Base-by-base conservation (phyloP, 1,284 basidiomycete genomes). In the Pascua sp. region DNA sequence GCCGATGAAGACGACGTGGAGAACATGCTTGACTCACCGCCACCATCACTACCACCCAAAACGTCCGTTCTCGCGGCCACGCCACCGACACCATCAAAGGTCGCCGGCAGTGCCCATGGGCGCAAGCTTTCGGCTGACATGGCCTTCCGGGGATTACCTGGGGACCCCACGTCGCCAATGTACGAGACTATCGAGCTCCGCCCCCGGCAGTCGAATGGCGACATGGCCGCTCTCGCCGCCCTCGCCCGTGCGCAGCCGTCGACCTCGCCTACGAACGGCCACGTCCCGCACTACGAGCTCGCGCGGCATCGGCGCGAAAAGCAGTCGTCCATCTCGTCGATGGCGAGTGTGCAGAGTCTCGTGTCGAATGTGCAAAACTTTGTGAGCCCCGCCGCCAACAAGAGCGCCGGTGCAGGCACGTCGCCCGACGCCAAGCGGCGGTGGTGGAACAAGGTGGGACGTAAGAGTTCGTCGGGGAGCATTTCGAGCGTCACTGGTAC, bases 241-340 rank as follows among this genome's bases (percentile, higher is more conserved):
- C 24, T 32, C 24, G 24, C 24, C 24, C 24, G 24, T 32, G 24
- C 24, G 24, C 24, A 32, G 24, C 24, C 24, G 7, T 32, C 24
- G 24, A 32, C 24, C 24, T 32, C 24, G 47, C 47, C 5, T 40
- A 49, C 53, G 8, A 41, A 47, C 39, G 46, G 47, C 15, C 18
- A 12, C 38, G 32, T 11, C 16, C 47, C 16, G 24, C 61, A 57
- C 46, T 62, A 62, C 53, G 57, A 60, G 48, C 57, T 64, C 11
- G 51, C 55, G 10, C 59, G 60, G 10, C 53, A 59, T n/a, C 57
- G 54, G n/a, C 55, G 61, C 2, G 53, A 60, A n/a, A 47, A 58
- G 16, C 16, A 51, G 39, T 47, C 24, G 11, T 58, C 55, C 16
- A 52, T 60, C 16, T 49, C 48, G 32, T 57, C 56, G 12, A n/a